Conservation (phyloP, 306 rosid genomes). For the Phaseolus lunatus region DNA sequence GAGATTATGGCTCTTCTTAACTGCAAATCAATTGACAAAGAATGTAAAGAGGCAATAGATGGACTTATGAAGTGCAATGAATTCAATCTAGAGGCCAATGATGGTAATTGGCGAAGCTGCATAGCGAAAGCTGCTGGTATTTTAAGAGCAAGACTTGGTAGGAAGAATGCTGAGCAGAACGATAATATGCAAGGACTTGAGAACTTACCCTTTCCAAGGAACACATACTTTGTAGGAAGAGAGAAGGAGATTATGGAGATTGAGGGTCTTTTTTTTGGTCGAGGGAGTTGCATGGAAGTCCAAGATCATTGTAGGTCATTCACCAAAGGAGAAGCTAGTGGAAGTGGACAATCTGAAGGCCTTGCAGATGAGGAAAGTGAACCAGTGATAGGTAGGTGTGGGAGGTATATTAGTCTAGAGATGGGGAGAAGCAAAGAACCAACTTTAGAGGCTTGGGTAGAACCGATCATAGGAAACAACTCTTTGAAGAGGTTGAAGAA, state of each 20-base stretch:
- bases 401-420: constrained; percentile 75
- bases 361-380: constrained; percentile 87
- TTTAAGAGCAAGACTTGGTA: constrained; percentile 75
- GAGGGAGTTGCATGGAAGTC: constrained; percentile 51
- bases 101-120: constrained; percentile 74
- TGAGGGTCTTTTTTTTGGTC: constrained; percentile 68
- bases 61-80: constrained; percentile 70
- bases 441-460: constrained; percentile 71
- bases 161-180: constrained; percentile 58
- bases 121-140: constrained; percentile 62
- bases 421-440: constrained; percentile 73
- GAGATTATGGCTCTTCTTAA: constrained; percentile 65
- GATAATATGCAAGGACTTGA: constrained; percentile 54
- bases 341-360: constrained; percentile 78
- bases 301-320: constrained; percentile 50
- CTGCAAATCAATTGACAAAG: constrained; percentile 63
- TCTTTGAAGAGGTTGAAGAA: constrained; percentile 66
- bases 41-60: constrained; percentile 72
- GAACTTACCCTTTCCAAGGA: constrained; percentile 72
- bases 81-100: constrained; percentile 69
- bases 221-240: constrained; percentile 71
- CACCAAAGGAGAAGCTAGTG: constrained; percentile 63
- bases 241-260: constrained; percentile 82
- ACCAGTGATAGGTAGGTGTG: constrained; percentile 50
- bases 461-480: constrained; percentile 63